Evolutionary conservation across 306 rosid species (phyloP).

Genomic region (Gastrolobium bilobum): DNA sequence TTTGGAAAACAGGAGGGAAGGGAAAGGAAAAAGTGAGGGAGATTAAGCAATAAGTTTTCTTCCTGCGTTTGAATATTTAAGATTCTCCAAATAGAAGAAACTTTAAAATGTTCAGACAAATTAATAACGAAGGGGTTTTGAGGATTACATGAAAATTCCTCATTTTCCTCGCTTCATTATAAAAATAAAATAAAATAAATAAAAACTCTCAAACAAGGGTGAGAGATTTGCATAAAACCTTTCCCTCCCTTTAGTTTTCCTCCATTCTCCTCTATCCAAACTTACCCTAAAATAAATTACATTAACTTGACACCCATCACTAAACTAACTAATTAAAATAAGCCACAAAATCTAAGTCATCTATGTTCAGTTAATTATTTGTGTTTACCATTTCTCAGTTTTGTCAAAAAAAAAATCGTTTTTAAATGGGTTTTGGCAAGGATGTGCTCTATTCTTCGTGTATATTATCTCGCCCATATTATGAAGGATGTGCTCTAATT

Average conservation of each 20-base stretch:
- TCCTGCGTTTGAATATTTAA: neutral
- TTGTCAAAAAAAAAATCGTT: too few species aligned
- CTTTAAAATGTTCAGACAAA: conserved; percentile 17
- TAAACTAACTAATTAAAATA: conserved; percentile 49
- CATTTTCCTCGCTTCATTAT: conserved; percentile 15
- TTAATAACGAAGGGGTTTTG: conserved; percentile 25
- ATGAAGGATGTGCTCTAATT: too few species aligned
- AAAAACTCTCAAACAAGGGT: too few species aligned
- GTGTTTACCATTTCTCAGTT: too few species aligned
- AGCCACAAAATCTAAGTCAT: conserved; percentile 32
- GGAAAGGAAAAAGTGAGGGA: neutral
- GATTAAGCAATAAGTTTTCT: neutral
- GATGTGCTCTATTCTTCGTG: too few species aligned
- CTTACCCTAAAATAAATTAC: conserved; percentile 38
- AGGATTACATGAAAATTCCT: conserved; percentile 36
- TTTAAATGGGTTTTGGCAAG: too few species aligned
- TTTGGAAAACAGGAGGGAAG: neutral
- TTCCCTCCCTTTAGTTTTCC: conserved; percentile 18
- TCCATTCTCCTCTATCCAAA: conserved; percentile 38
- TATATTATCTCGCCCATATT: too few species aligned
- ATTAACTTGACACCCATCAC: conserved; percentile 27
- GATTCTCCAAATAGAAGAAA: conserved; percentile 35
- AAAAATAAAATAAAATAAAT: too few species aligned
- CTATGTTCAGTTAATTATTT: too few species aligned
- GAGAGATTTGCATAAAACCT: conserved; percentile 43